Evolutionary conservation across 495 filamentous ascomycete species (phyloP), one percentile per base, ranked within the genome.

Genomic region (Talaromyces trachyspermus): DNA sequence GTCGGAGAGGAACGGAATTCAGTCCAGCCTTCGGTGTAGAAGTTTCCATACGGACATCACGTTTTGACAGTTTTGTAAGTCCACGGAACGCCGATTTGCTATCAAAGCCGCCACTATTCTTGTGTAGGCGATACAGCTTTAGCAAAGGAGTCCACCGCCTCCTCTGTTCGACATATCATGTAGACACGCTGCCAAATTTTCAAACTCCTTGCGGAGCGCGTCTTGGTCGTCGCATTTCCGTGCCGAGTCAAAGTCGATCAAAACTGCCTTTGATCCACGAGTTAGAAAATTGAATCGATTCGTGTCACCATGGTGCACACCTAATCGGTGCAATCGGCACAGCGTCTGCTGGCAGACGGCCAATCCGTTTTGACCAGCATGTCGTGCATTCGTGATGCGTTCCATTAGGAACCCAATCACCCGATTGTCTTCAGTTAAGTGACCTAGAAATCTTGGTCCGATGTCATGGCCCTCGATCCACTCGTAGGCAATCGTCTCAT

Each of bases 211-310:
- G 5, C 19, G 36, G 19, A 54, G 44, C 27, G n/a, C 32, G 14
- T 37, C 30, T 19, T 32, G 40, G 40, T 54, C 39, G 5, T 53
- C 49, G 36, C 55, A 58, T 49, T 53, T 58, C 43, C 32, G 22
- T 24, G 54, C 46, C 36, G 49, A 55, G 48, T 68, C 60, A 50
- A 71, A 70, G 54, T 71, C 67, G 11, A 74, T 56, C 47, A 71
- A 54, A 23, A 55, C 46, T 17, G 49, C 58, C 17, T 57, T 57
- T 23, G 30, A 55, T 19, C 51, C 53, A 20, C 43, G 45, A 14
- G 71, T 43, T 7, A 76, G 59, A 49, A 75, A 75, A 45, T 73
- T 75, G 41, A 64, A 55, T 44, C 60, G 64, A 56, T 76, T 73
- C 24, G 57, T 59, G 51, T 73, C 69, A 4, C 70, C 67, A 46